Evolutionary conservation across 164 flowering plant species (phyloP), one percentile per base, ranked within the genome.

Genomic region (Chimonanthus salicifolius): DNA sequence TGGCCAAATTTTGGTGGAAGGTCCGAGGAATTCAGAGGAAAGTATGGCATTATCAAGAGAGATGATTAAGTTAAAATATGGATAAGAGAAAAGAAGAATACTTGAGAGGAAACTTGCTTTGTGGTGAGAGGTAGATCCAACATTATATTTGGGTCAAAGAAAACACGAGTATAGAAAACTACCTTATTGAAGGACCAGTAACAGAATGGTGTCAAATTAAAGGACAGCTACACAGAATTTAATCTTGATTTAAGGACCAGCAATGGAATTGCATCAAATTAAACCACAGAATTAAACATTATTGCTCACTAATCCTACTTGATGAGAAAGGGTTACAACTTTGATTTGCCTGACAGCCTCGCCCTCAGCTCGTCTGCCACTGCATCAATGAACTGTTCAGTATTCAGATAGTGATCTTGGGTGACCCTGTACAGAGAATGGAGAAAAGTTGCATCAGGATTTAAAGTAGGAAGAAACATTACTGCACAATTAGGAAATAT

Each of bases 331-430:
- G 60, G 11, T 54, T 54, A 54, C 60, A 54, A 54, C 60, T 77
- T 81, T 60, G 86, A 60, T 79, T 75, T 73, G 75, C 76, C 64
- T 4, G 78, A 70, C 58, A 94, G 92, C 75, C 85, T 91, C 68
- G 87, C 87, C 80, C 63, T 89, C 75, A 93, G 87, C 70, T 91
- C 94, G 16, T 74, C 89, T 0, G 94, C 98, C 70, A 93, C 98
- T 67, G 97, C 94, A 82, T 91, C 97, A 71, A 93, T 88, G 85
- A 91, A 93, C 80, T 90, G 93, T 71, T 88, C 93, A 43, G 98
- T 93, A 73, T 87, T 93, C 85, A 93, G 82, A 83, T 91, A 93
- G 6, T 80, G 78, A 68, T 85, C 86, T 82, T 93, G 81, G 16
- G 86, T 21, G 64, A 88, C 68, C 86, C 98, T 92, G 78, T 76